Evolutionary conservation across 164 flowering plant genomes (phyloP), one percentile per base, ranked within the genome.

Genomic region (Nymphaea thermarum): DNA sequence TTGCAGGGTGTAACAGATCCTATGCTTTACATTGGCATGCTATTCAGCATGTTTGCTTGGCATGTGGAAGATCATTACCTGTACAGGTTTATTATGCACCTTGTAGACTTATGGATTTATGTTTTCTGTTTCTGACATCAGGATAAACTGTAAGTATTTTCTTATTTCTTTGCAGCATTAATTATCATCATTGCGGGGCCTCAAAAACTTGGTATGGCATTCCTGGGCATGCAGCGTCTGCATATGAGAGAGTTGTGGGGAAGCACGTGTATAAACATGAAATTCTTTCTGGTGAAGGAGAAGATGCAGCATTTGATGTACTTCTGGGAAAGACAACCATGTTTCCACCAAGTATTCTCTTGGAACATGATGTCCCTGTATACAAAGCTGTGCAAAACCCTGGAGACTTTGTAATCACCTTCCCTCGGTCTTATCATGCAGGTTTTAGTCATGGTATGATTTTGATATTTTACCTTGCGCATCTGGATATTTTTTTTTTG

Each of bases 21-120:
- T 59, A 95, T 95, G 99, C 94, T 95, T 65, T 95, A 95, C 79
- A 95, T 95, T 74, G 99, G 98, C 63, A 95, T 95, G 99, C 81
- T 95, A 47, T 92, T 95, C 71, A 95, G 99, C 74, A 80, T 90
- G 89, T 92, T 95, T 85, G 99, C 99, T 65, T 95, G 99, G 99
- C 99, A 95, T 73, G 99, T 95, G 68, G 99, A 95, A 77, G 99
- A 95, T 75, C 99, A 95, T 81, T 89, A 88, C 79, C 69, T 95
- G 78, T 95, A 95, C 74, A 95, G 98, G 99, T 95, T 78, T 62
- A 25, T 62, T 7, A 4, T 62, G 3, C 7, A 41, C 42, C n/a
- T 17, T 17, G 42, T 3, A 51, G 12, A 51, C 57, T 51, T 10
- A 8, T 0, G 36, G 36, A 25, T 25, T 25, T 25, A 25, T 25